Evolutionary conservation across 139 green algal species (phyloP).

Genomic region (Raphidocelis subcapitata): DNA sequence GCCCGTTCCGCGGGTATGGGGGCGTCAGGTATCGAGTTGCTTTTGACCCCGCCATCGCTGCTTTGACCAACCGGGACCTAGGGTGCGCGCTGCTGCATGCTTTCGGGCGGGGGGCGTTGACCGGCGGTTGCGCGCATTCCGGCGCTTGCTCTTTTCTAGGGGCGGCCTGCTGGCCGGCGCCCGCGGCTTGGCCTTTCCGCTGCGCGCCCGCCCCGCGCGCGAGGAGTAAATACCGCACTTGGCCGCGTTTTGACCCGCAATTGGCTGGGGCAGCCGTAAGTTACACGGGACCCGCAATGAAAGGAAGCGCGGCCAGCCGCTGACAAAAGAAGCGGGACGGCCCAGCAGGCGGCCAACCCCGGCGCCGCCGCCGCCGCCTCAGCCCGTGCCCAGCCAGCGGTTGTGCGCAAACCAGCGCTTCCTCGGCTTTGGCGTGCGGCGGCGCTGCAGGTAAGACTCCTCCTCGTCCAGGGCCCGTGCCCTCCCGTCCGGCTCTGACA

Average conservation of each 20-base stretch:
- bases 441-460: slow-evolving; percentile 1
- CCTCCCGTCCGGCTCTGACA: neutral
- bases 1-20: too few relatives aligned
- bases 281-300: too few relatives aligned
- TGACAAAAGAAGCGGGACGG: neutral
- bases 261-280: neutral
- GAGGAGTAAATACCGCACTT: neutral
- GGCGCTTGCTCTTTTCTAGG: neutral
- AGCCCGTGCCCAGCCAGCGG: neutral
- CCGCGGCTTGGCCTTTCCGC: neutral
- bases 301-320: neutral
- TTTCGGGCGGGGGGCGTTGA: too few relatives aligned
- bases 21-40: too few relatives aligned
- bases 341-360: neutral
- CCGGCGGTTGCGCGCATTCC: too few relatives aligned
- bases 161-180: neutral
- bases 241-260: neutral
- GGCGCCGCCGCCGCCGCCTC: neutral
- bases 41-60: too few relatives aligned
- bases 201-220: neutral
- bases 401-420: neutral
- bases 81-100: too few relatives aligned
- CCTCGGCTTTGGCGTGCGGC: neutral
- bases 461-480: neutral
- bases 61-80: too few relatives aligned